Base-by-base conservation (phyloP, 148 eudicot genomes). In the Hydrangea macrophylla region DNA sequence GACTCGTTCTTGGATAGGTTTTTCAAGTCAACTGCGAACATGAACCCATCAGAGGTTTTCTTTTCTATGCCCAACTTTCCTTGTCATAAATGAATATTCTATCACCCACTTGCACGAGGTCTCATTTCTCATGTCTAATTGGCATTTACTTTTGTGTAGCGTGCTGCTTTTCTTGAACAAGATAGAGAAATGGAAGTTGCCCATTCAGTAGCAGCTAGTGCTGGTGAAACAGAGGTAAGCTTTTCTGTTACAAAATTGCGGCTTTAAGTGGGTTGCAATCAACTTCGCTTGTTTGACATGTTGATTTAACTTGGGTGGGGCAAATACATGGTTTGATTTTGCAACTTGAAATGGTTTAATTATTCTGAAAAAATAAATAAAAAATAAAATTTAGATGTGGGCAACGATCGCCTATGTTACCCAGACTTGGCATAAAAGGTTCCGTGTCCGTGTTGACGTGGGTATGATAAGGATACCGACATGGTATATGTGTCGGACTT, bases 141-240 rank as follows among this genome's bases (percentile, higher is more conserved):
- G 22, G 5, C 11, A 31, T 71, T 58, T 54, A 53, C 25, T 48
- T 10, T 60, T 73, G 37, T 84, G 73, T 81, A 94, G 99, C 96
- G 97, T 73, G 99, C 99, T 33, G 68, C 74, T 31, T 94, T 85
- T 74, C 96, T 94, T 68, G 98, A 88, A 76, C 85, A 85, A 40
- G 96, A 90, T 77, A 75, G 75, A 31, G 97, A 94, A 85, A 90
- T 94, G 97, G 99, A 94, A 81, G 86, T 68, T 73, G 99, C 99
- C 69, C 99, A 94, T 78, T 88, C 90, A 36, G 82, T 81, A 65
- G 99, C 99, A 55, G 99, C 96, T 77, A 76, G 78, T 80, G 99
- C 88, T 72, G 99, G 99, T 73, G 96, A 90, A 9, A 94, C 96
- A 60, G 91, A 85, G 87, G 99, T 94, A 64, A 63, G 81, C 32